Percentiles rank a stretch among this genome's conserved stretches.
Conservation (phyloP, 305 asterid genomes). For the Fraxinus baroniana region DNA sequence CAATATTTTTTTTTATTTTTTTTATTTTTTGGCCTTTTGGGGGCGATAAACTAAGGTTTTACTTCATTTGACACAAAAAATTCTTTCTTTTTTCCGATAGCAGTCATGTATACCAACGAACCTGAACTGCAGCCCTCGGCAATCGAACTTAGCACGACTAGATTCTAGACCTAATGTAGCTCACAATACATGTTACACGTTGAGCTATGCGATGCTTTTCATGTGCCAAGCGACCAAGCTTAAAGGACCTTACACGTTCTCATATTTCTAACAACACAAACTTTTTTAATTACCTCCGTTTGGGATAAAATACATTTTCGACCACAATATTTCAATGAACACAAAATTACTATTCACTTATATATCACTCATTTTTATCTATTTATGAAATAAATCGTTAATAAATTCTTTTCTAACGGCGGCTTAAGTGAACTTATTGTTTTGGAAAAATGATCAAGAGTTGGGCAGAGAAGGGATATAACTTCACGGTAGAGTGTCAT, state of each 20-base stretch:
- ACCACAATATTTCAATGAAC: neutral
- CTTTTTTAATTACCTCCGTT: neutral
- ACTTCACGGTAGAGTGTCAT: no score
- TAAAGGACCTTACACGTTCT: neutral
- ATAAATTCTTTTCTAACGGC: neutral
- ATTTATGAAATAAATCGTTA: neutral
- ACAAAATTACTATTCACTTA: neutral
- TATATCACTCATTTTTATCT: neutral
- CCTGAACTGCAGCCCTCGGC: neutral
- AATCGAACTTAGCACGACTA: neutral
- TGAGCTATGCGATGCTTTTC: neutral
- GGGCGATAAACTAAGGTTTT: neutral
- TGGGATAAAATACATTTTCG: neutral
- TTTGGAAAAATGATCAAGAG: neutral
- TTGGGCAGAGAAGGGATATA: no score
- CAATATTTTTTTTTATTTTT: neutral
- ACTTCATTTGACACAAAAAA: neutral
- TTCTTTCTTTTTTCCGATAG: neutral
- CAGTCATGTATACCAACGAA: neutral
- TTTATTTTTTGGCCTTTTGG: neutral
- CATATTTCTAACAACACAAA: neutral
- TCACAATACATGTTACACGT: neutral
- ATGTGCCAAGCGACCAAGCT: neutral
- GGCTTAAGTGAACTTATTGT: neutral
- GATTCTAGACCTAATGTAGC: neutral